Percentiles rank a stretch among this genome's conserved stretches.
Evolutionary conservation across 2,329 filamentous ascomycete genomes (phyloP).

Genomic region (Neocatenulostroma microsporum): DNA sequence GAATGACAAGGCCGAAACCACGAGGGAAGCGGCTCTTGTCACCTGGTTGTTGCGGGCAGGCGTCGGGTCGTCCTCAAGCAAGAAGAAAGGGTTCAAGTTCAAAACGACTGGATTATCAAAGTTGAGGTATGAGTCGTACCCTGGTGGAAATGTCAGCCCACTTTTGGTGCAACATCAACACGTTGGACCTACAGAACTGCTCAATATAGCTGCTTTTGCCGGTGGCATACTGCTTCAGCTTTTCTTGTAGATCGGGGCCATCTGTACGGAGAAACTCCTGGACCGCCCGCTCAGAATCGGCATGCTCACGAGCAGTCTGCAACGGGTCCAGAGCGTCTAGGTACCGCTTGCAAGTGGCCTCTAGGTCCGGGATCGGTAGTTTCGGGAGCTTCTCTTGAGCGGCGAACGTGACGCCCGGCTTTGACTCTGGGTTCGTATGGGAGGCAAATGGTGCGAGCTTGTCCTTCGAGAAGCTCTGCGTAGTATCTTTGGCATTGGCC

Average conservation of each 20-base stretch:
- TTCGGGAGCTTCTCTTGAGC: slow-evolving; percentile 83
- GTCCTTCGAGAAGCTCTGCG: slow-evolving; percentile 41
- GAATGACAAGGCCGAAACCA: slow-evolving; percentile 83
- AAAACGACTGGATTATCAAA: slow-evolving; percentile 96
- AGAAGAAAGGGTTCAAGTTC: slow-evolving; percentile 95
- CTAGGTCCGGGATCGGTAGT: slow-evolving; percentile 84
- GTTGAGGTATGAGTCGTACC: slow-evolving; percentile 98
- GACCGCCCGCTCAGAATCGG: slow-evolving; percentile 71
- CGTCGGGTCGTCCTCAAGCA: slow-evolving; percentile 94
- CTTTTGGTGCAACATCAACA: no score
- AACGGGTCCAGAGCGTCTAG: slow-evolving; percentile 70
- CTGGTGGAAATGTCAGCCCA: slow-evolving; percentile 44
- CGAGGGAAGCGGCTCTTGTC: slow-evolving; percentile 83
- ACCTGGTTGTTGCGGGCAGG: slow-evolving; percentile 95
- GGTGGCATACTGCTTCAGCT: slow-evolving; percentile 79
- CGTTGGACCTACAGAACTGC: slow-evolving; percentile 76
- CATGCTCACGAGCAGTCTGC: slow-evolving; percentile 71
- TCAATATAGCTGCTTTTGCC: slow-evolving; percentile 96
- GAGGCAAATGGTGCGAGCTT: slow-evolving; percentile 41
- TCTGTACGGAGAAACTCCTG: slow-evolving; percentile 74
- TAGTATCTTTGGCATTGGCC: slow-evolving; percentile 48
- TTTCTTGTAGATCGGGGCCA: slow-evolving; percentile 78
- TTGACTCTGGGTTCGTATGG: slow-evolving; percentile 48
- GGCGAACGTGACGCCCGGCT: slow-evolving; percentile 77
- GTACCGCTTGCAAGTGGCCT: slow-evolving; percentile 70